Evolutionary conservation across 371 early-diverging fungal genomes (phyloP).

Genomic region (Nematocida major): DNA sequence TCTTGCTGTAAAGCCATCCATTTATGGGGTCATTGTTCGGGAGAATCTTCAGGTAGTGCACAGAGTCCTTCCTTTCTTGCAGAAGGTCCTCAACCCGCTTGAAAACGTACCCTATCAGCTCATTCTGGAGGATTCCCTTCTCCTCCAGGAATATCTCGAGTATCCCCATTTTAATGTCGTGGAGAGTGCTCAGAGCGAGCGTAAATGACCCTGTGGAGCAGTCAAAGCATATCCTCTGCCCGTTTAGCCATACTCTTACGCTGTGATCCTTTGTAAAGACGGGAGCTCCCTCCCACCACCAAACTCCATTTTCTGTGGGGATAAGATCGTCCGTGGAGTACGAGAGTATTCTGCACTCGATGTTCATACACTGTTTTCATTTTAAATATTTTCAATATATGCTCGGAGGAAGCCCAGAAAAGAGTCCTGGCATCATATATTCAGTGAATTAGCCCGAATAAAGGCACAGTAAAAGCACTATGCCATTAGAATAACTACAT

Average conservation of each 20-base stretch:
- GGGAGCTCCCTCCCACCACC: slow-evolving; percentile 52
- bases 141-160: slow-evolving; percentile 27
- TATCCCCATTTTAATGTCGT: slow-evolving; percentile 36
- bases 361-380: neutral
- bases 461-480: too few relatives aligned
- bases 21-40: slow-evolving; percentile 27
- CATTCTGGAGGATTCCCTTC: slow-evolving; percentile 11
- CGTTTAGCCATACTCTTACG: slow-evolving; percentile 16
- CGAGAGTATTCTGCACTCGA: slow-evolving; percentile 1
- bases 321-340: neutral
- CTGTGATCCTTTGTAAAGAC: slow-evolving; percentile 10
- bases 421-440: too few relatives aligned
- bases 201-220: neutral
- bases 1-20: slow-evolving; percentile 24
- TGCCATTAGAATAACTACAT: too few relatives aligned
- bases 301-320: neutral
- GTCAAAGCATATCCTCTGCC: slow-evolving; percentile 10
- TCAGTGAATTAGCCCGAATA: too few relatives aligned
- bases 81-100: slow-evolving; percentile 32
- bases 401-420: too few relatives aligned
- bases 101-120: slow-evolving; percentile 24
- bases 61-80: neutral
- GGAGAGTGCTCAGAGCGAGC: neutral
- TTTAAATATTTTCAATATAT: slow-evolving; percentile 20
- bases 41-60: slow-evolving; percentile 37